Percentiles rank a stretch among this genome's conserved stretches.
phyloP scores from a whole-genome alignment of 1,284 basidiomycete genomes.

The Ceratorhiza oryzae-sativae region DNA sequence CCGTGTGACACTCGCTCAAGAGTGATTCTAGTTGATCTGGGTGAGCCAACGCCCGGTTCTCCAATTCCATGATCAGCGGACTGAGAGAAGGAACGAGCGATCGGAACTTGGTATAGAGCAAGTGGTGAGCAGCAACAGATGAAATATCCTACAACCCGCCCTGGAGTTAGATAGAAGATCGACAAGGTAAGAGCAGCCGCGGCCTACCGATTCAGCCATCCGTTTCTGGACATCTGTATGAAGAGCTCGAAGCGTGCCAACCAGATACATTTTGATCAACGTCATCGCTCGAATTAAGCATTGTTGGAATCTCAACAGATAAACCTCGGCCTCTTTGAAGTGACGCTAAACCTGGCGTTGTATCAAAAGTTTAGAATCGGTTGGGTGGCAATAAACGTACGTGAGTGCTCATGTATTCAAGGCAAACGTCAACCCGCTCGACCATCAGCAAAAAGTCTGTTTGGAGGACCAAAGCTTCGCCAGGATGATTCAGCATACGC shows the following conservation, averaged over 20 bases:
- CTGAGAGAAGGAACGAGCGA: conserved; percentile 73
- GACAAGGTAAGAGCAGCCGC: not conserved
- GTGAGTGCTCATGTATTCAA: conserved; percentile 84
- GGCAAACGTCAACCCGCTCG: conserved; percentile 88
- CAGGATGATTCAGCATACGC: conserved; percentile 89
- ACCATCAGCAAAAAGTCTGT: conserved; percentile 94
- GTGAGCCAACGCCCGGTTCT: conserved; percentile 72
- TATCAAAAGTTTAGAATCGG: conserved; percentile 8
- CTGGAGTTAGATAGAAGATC: conserved; percentile 15
- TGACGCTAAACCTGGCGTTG: conserved; percentile 64
- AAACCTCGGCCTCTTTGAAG: conserved; percentile 89
- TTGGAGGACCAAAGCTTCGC: conserved; percentile 85
- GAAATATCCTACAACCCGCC: conserved; percentile 70
- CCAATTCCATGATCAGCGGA: conserved; percentile 83
- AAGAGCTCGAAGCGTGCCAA: conserved; percentile 77
- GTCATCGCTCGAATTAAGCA: conserved; percentile 97
- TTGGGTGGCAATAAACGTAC: conserved; percentile 58
- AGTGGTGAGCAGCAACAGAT: conserved; percentile 78
- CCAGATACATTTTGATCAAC: conserved; percentile 92
- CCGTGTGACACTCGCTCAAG: conserved; percentile 81
- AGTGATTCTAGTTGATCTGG: conserved; percentile 80
- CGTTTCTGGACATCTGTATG: conserved; percentile 76
- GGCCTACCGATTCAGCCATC: conserved; percentile 70
- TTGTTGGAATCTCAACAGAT: conserved; percentile 91
- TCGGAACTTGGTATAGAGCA: conserved; percentile 87